Conservation (phyloP, 208 protist species). For the Trypanosoma congolense region DNA sequence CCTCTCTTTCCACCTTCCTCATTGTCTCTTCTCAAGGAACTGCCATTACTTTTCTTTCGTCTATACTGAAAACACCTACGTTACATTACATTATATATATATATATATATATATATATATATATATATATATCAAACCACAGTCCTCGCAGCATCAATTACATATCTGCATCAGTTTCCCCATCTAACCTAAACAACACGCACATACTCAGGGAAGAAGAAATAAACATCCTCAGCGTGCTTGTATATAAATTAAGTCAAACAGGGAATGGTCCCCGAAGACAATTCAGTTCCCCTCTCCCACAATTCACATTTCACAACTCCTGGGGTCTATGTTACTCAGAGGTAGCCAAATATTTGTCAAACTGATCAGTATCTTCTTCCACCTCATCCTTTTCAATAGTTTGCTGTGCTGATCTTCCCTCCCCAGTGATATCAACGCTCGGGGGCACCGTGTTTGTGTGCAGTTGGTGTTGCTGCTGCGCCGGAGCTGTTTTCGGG, state of each 20-base stretch:
- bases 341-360: constrained; percentile 1
- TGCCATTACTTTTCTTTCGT: background rate
- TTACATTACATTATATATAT: background rate
- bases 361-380: constrained; percentile 11
- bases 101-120: constrained; percentile 3
- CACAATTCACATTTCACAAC: background rate
- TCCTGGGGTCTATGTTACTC: background rate
- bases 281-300: constrained; percentile 45
- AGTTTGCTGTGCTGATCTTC: constrained; percentile 73
- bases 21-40: no score
- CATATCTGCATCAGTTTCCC: background rate
- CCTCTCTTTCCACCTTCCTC: no score
- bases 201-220: no score
- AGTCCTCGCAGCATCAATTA: background rate
- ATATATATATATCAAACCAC: constrained; percentile 6
- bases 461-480: constrained; percentile 19
- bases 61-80: background rate
- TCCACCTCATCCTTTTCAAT: constrained; percentile 40
- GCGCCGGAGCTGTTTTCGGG: constrained; percentile 14
- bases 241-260: no score
- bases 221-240: no score
- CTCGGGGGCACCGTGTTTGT: constrained; percentile 14
- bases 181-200: background rate
- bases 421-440: constrained; percentile 60
- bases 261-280: no score